These are phyloP conservation scores for Lentithecium fluviatile DNA, from an alignment of 495 filamentous ascomycete species.

Conservation along the genomic window DNA sequence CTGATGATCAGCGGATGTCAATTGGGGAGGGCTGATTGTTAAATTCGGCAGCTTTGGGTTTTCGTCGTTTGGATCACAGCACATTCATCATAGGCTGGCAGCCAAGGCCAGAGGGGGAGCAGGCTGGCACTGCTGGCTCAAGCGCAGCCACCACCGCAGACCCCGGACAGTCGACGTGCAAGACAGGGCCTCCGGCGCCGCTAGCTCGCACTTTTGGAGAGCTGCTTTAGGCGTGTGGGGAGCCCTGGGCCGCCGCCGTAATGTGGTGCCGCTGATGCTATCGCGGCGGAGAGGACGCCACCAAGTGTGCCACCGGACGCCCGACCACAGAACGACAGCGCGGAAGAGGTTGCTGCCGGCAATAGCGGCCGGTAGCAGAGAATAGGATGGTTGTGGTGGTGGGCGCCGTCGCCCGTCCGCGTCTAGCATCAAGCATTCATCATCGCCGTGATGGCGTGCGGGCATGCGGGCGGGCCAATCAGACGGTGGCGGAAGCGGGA, in stretches of 20 bases:
- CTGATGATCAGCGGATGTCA: slow-evolving; percentile 30
- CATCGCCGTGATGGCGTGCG: not conserved
- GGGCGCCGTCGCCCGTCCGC: no score
- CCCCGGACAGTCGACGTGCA: slow-evolving; percentile 20
- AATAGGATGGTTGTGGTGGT: no score
- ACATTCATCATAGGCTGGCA: slow-evolving; percentile 31
- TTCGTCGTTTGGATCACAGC: slow-evolving; percentile 26
- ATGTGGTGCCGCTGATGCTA: no score
- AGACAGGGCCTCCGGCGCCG: slow-evolving; percentile 11
- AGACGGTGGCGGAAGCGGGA: not conserved
- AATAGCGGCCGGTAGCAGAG: no score
- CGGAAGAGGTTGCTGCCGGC: no score
- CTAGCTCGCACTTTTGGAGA: slow-evolving; percentile 2
- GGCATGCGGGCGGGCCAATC: not conserved
- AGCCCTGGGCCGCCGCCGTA: not conserved
- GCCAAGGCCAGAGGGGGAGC: slow-evolving; percentile 24
- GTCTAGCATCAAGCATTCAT: slow-evolving; percentile 6
- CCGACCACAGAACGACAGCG: no score
- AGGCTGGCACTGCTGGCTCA: slow-evolving; percentile 17
- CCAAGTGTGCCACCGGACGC: no score
- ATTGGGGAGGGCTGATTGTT: slow-evolving; percentile 31
- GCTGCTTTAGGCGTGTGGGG: slow-evolving; percentile 23
- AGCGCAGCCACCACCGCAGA: slow-evolving; percentile 17
- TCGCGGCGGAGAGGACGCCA: no score
- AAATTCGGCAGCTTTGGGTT: slow-evolving; percentile 30